These are phyloP conservation scores for Corylus avellana DNA, from an alignment of 306 rosid genomes.

Conservation along the genomic window DNA sequence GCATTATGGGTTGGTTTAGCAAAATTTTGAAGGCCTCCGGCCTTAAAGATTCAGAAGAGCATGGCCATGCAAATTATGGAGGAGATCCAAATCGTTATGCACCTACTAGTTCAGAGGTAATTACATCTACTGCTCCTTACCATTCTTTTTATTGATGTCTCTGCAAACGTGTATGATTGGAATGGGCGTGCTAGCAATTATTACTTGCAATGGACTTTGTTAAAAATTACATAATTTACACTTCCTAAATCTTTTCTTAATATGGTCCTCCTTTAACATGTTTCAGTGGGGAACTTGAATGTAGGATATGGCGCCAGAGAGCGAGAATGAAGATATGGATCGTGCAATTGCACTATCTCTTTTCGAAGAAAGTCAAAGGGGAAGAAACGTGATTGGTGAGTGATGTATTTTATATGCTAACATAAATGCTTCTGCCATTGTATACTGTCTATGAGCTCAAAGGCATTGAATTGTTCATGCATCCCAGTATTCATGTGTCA, in stretches of 20 bases:
- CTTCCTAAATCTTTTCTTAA: slow-evolving; percentile 7
- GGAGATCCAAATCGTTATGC: slow-evolving; percentile 52
- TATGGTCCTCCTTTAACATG: slow-evolving; percentile 21
- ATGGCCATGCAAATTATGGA: slow-evolving; percentile 43
- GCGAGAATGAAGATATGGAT: slow-evolving; percentile 75
- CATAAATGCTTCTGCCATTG: neutral
- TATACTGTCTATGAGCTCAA: neutral
- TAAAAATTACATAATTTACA: neutral
- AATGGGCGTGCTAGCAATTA: neutral
- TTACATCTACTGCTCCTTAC: neutral
- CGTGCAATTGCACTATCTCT: slow-evolving; percentile 90
- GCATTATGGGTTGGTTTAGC: slow-evolving; percentile 80
- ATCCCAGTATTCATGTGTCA: neutral
- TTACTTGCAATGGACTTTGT: neutral
- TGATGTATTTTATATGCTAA: slow-evolving; percentile 16
- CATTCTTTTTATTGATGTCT: neutral
- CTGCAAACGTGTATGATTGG: slow-evolving; percentile 1
- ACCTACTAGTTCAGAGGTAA: slow-evolving; percentile 82
- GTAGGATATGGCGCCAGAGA: slow-evolving; percentile 78
- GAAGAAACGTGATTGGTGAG: slow-evolving; percentile 68
- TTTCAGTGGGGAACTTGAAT: slow-evolving; percentile 35
- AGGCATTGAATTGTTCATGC: neutral
- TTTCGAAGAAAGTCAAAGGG: slow-evolving; percentile 59
- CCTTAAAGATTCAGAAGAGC: slow-evolving; percentile 66
- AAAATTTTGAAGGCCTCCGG: slow-evolving; percentile 73